A percentile compares a stretch with the other conserved stretches of the same genome.
Evolutionary conservation across 306 rosid species (phyloP).

Genomic region (Castanea sativa): DNA sequence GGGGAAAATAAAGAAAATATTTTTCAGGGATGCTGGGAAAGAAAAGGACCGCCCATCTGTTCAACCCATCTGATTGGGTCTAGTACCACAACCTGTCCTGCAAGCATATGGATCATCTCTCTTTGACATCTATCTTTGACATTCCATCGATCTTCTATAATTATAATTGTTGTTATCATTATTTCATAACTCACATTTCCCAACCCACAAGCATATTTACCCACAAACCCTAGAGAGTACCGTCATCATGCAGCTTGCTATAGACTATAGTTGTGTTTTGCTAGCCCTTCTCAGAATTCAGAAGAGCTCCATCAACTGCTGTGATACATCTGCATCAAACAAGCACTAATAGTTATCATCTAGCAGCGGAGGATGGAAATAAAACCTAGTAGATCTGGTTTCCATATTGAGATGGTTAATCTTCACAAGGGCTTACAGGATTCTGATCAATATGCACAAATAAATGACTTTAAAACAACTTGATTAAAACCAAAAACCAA

Average conservation of each 20-base stretch:
- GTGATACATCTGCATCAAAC: constrained; percentile 78
- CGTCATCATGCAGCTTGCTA: constrained; percentile 11
- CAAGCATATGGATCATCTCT: not conserved
- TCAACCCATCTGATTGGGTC: not conserved
- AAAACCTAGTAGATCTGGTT: not conserved
- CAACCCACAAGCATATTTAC: constrained; percentile 2
- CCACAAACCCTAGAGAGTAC: not conserved
- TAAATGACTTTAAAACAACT: not conserved
- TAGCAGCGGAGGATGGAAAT: not conserved
- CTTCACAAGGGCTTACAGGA: not conserved
- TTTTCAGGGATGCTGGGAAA: not conserved
- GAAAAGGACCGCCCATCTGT: not conserved
- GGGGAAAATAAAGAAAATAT: not conserved
- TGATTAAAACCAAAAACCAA: no score
- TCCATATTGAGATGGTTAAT: not conserved
- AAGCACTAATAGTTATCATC: not conserved
- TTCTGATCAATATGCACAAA: not conserved
- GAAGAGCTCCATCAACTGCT: constrained; percentile 95
- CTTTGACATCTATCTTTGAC: not conserved
- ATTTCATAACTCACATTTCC: not conserved
- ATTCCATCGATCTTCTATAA: not conserved
- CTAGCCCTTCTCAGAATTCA: constrained; percentile 20
- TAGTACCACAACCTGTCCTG: not conserved
- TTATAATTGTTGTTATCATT: not conserved
- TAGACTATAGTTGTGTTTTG: constrained; percentile 3